Base-by-base conservation (phyloP, 345 rosid genomes). In the Syzygium aromaticum region DNA sequence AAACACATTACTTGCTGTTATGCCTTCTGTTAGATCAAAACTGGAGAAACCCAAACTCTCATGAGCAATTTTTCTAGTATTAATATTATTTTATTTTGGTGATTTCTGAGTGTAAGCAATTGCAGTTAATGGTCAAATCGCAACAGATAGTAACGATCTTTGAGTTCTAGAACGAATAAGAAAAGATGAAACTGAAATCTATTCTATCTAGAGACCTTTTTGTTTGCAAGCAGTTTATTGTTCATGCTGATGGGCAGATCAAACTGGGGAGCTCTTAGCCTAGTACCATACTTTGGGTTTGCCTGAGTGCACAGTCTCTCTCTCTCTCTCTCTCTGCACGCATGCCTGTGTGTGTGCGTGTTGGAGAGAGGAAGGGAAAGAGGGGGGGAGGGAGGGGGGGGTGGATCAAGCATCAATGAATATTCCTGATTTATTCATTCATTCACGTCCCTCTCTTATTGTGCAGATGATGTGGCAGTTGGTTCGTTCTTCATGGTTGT, bases 381-480 rank as follows among this genome's bases (percentile, higher is more conserved):
- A 6, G 12, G 5, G n/a, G 3, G 5, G 5, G 1, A 22, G 14
- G 28, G n/a, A 11, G 14, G 2, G 2, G 6, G 28, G 28, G 2
- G 1, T 49, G 4, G 7, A 33, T 67, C 2, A 3, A 67, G 78
- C 78, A 84, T 84, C 38, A n/a, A 52, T 52, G 30, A 84, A 52
- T 86, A 61, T 38, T 53, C 38, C 13, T 23, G 11, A 51, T 84
- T 51, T 49, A 25, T 51, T 83, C 21, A 3, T 84, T 49, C 43
- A 10, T n/a, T 84, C 54, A 52, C 13, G 25, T 52, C 52, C 21
- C 1, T 49, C 85, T 84, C 61, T 33, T 73, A 54, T 88, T 77
- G 67, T 89, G 93, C 90, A 97, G 98, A 93, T 95, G 90, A 93
- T 97, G 91, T 97, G 98, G 98, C 95, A 84, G 89, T 92, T 97